These are phyloP conservation scores for Coprinopsis sp. DNA, from an alignment of 768 basidiomycete species.

Conservation along the genomic window DNA sequence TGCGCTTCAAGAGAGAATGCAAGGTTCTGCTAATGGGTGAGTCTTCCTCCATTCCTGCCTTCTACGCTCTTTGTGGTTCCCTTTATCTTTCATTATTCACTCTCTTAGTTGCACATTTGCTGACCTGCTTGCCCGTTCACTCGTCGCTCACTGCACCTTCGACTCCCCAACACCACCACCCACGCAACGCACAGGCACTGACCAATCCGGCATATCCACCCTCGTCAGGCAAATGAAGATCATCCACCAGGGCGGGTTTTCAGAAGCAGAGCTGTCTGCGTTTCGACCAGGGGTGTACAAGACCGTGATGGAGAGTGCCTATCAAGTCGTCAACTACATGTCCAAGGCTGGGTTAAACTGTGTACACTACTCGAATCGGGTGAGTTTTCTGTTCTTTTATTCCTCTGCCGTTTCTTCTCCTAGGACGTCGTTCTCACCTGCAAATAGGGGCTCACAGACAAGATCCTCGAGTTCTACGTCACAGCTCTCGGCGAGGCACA, in stretches of 20 bases:
- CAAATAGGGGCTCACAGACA: conserved; percentile 42
- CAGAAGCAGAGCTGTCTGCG: conserved; percentile 65
- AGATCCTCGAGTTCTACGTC: conserved; percentile 56
- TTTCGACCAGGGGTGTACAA: conserved; percentile 79
- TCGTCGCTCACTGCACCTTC: neutral
- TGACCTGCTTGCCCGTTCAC: neutral
- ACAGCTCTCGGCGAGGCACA: conserved; percentile 35
- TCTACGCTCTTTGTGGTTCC: neutral
- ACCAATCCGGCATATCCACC: conserved; percentile 92
- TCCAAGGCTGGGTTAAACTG: conserved; percentile 82
- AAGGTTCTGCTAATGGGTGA: conserved; percentile 86
- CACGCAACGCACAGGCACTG: conserved; percentile 59
- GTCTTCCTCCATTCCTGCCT: too few relatives aligned
- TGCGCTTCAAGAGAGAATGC: conserved; percentile 80
- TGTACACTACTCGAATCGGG: conserved; percentile 59
- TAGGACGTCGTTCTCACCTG: conserved; percentile 1
- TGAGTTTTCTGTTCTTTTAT: conserved; percentile 21
- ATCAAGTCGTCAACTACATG: conserved; percentile 82
- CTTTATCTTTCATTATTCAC: neutral
- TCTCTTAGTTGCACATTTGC: neutral
- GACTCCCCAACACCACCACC: neutral
- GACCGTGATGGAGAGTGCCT: conserved; percentile 86
- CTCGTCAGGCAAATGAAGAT: conserved; percentile 99
- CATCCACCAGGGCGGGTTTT: conserved; percentile 90
- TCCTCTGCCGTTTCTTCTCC: neutral